Percentiles rank a stretch among this genome's conserved stretches.
phyloP scores from a whole-genome alignment of 352 stramenopile genomes.

The Phytophthora kernoviae region DNA sequence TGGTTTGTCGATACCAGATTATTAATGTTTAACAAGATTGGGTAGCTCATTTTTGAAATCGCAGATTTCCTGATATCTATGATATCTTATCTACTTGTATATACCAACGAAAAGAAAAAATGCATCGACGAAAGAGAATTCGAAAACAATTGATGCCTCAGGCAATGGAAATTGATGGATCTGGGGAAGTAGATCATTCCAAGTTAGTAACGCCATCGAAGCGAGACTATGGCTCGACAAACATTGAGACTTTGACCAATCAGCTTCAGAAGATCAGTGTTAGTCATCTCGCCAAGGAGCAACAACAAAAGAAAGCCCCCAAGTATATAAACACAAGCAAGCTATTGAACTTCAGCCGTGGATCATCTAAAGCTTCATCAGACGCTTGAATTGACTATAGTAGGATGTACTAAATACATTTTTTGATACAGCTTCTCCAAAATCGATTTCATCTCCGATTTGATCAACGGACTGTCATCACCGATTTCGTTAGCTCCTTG shows the following conservation, averaged over 20 bases:
- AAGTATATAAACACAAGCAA: conserved; percentile 14
- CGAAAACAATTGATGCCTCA: conserved; percentile 8
- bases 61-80: too few species aligned
- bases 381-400: too few species aligned
- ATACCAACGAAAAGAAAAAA: neutral
- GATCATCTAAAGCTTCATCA: neutral
- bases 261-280: conserved; percentile 18
- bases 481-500: conserved; percentile 4
- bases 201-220: conserved; percentile 1
- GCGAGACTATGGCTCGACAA: conserved; percentile 10
- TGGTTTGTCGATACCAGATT: neutral
- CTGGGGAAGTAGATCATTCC: neutral
- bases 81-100: neutral
- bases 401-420: conserved; percentile 5
- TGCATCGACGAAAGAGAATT: conserved; percentile 2
- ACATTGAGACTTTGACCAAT: conserved; percentile 19
- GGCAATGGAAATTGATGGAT: conserved; percentile 14
- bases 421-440: conserved; percentile 7
- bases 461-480: conserved; percentile 2
- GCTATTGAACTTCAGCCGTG: conserved; percentile 5
- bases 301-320: conserved; percentile 1
- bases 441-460: conserved; percentile 8
- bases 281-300: conserved; percentile 7
- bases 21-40: neutral
- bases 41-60: neutral